A percentile compares a stretch with the other conserved stretches of the same genome.
These are phyloP conservation scores for Cryptococcus sp. DNA, from an alignment of 1,284 basidiomycete genomes.

Conservation along the genomic window DNA sequence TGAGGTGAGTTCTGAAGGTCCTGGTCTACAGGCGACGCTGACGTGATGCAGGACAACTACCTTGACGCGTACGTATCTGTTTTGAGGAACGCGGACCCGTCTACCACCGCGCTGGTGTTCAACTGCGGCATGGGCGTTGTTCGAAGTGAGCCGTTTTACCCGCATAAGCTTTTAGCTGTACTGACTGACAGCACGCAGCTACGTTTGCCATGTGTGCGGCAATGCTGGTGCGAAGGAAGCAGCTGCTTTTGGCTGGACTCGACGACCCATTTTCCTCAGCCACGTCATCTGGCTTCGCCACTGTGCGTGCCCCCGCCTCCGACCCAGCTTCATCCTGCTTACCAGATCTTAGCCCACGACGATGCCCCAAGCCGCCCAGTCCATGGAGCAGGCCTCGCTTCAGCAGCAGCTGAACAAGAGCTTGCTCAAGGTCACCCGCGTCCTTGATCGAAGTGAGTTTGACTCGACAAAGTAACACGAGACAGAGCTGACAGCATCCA, in stretches of 20 bases:
- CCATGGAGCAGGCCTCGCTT: conserved; percentile 63
- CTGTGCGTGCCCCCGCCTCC: no score
- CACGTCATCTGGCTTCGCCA: conserved; percentile 38
- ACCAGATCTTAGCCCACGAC: conserved; percentile 20
- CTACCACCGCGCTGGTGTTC: conserved; percentile 81
- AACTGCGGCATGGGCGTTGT: conserved; percentile 98
- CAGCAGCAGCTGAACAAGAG: conserved; percentile 82
- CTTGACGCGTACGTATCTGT: conserved; percentile 87
- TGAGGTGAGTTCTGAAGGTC: conserved; percentile 55
- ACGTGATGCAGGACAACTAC: conserved; percentile 70
- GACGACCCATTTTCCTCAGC: conserved; percentile 65
- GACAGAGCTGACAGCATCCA: background rate
- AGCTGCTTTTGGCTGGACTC: conserved; percentile 71
- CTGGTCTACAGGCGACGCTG: background rate
- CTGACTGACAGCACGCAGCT: conserved; percentile 46
- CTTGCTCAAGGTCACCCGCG: conserved; percentile 74
- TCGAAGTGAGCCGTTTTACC: conserved; percentile 54
- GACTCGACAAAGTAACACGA: background rate
- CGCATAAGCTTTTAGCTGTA: background rate
- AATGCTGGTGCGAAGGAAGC: conserved; percentile 78
- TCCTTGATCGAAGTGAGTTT: conserved; percentile 60
- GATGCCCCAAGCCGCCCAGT: conserved; percentile 41
- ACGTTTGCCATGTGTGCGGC: conserved; percentile 98
- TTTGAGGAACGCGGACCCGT: conserved; percentile 76
- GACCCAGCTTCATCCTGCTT: background rate